Conservation (phyloP, 805 yeast species). For the Wickerhamiella kurtzmanii region DNA sequence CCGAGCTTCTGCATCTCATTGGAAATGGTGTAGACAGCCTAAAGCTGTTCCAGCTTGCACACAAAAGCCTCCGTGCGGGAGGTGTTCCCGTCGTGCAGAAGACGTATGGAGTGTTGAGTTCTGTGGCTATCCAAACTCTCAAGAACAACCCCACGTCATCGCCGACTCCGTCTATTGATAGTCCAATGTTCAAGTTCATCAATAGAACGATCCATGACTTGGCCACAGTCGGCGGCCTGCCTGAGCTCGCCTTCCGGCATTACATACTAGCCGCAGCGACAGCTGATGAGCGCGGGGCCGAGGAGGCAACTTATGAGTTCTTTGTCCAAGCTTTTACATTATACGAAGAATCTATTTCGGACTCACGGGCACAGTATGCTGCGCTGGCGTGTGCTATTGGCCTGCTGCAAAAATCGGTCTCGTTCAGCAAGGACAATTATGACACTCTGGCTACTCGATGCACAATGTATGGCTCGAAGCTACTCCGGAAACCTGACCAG, state of each 20-base stretch:
- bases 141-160: background rate
- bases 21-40: conserved; percentile 31
- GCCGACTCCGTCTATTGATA: conserved; percentile 1
- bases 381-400: conserved; percentile 39
- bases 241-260: conserved; percentile 28
- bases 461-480: conserved; percentile 75
- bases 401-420: conserved; percentile 33
- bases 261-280: conserved; percentile 57
- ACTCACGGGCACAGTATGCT: conserved; percentile 41
- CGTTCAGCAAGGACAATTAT: conserved; percentile 51
- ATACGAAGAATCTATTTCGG: conserved; percentile 54
- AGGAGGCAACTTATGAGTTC: conserved; percentile 72
- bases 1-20: conserved; percentile 57
- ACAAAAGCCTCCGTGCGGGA: conserved; percentile 41
- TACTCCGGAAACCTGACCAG: conserved; percentile 86
- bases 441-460: conserved; percentile 72
- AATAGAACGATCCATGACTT: conserved; percentile 60
- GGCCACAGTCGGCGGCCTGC: conserved; percentile 15
- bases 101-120: conserved; percentile 66
- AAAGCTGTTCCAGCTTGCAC: conserved; percentile 34
- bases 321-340: conserved; percentile 77
- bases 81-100: conserved; percentile 38
- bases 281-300: conserved; percentile 64
- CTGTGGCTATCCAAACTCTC: conserved; percentile 40
- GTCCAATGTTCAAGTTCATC: conserved; percentile 50